Evolutionary conservation across 176 grass and related monocot species (phyloP).

Genomic region (Bolboschoenus planiculmis): DNA sequence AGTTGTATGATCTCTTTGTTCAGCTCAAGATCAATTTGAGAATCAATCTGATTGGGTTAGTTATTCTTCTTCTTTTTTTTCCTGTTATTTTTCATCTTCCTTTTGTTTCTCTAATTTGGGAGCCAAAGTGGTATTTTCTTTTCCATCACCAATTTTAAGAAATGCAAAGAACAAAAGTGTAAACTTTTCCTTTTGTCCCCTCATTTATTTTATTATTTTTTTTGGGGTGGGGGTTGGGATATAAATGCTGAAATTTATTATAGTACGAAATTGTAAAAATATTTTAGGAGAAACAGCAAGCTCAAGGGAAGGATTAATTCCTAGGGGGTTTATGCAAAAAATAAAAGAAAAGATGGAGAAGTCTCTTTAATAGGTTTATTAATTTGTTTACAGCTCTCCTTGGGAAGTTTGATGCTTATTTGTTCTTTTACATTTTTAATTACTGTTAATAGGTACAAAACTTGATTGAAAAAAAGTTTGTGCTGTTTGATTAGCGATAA

Average conservation of each 20-base stretch:
- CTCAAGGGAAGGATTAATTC: background rate
- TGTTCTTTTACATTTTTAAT: background rate
- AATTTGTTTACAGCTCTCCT: background rate
- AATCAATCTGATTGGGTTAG: slow-evolving; percentile 97
- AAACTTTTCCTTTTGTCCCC: background rate
- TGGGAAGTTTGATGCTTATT: background rate
- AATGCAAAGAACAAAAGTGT: background rate
- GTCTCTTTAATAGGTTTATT: too few relatives aligned
- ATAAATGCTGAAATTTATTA: background rate
- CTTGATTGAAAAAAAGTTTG: background rate
- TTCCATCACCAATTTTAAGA: background rate
- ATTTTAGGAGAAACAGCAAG: background rate
- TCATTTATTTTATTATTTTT: too few relatives aligned
- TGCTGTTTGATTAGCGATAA: background rate
- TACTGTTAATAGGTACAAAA: background rate
- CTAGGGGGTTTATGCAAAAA: background rate
- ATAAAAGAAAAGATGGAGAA: background rate
- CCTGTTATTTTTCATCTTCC: background rate
- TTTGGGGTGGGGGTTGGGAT: background rate
- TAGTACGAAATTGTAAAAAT: slow-evolving; percentile 2
- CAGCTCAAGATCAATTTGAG: slow-evolving; percentile 99
- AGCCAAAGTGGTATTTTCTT: background rate
- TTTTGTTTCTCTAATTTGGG: background rate
- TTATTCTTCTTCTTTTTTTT: slow-evolving; percentile 34
- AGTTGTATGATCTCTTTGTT: slow-evolving; percentile 96